These are phyloP conservation scores for Chlamydomonas incerta DNA, from an alignment of 139 green algal genomes.

Conservation along the genomic window DNA sequence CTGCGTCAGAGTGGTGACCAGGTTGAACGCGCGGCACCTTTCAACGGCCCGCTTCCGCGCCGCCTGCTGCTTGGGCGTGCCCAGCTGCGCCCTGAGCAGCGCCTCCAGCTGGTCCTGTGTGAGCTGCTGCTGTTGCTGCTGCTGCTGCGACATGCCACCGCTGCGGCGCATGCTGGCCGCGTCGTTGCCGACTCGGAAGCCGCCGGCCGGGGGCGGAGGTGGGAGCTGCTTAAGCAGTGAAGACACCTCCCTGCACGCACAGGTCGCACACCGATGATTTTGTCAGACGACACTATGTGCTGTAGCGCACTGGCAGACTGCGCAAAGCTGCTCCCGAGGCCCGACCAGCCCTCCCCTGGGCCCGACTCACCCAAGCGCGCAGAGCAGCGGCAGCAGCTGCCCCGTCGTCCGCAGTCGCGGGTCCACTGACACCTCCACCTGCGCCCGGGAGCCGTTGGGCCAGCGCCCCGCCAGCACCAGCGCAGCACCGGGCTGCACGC, in stretches of 20 bases:
- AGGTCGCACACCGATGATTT: too few species aligned
- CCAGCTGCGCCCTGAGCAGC: not conserved
- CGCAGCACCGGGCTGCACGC: not conserved
- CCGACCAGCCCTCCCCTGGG: too few species aligned
- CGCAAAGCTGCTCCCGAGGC: too few species aligned
- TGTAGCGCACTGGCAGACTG: too few species aligned
- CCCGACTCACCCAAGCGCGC: slow-evolving; percentile 22
- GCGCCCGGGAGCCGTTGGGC: slow-evolving; percentile 12
- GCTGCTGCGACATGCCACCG: too few species aligned
- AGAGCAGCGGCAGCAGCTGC: slow-evolving; percentile 26
- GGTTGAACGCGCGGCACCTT: slow-evolving; percentile 1
- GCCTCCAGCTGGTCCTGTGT: not conserved
- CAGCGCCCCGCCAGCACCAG: slow-evolving; percentile 10
- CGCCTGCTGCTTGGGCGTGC: slow-evolving; percentile 18
- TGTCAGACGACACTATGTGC: too few species aligned
- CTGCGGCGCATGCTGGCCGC: too few species aligned
- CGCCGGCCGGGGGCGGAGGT: not conserved
- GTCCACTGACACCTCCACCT: slow-evolving; percentile 26
- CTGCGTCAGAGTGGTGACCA: slow-evolving; percentile 5
- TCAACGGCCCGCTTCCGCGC: not conserved
- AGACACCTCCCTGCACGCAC: slow-evolving; percentile 12
- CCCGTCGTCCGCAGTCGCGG: not conserved
- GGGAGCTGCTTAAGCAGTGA: not conserved
- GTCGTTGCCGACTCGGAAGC: too few species aligned
- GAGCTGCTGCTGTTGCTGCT: not conserved